phyloP scores from a whole-genome alignment of 2,329 filamentous ascomycete genomes.

The Ceratocystis albifundus region DNA sequence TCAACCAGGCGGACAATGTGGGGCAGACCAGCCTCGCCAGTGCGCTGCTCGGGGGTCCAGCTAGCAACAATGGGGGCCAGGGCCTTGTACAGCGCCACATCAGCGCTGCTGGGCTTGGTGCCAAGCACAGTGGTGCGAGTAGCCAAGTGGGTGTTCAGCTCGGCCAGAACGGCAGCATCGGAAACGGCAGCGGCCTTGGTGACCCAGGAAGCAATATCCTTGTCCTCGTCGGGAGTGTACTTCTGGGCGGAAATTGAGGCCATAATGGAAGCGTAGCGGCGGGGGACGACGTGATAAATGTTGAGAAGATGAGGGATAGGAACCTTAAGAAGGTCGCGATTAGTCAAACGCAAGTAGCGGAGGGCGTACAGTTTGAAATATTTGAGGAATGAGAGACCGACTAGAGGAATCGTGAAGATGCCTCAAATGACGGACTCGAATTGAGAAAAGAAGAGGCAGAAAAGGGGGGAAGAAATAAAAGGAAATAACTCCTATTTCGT shows the following conservation, averaged over 20 bases:
- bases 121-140: slow-evolving; percentile 83
- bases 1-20: slow-evolving; percentile 86
- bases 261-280: slow-evolving; percentile 42
- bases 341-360: slow-evolving; percentile 33
- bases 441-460: background rate
- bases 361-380: slow-evolving; percentile 34
- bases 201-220: slow-evolving; percentile 83
- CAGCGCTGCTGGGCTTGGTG: slow-evolving; percentile 76
- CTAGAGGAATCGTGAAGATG: slow-evolving; percentile 33
- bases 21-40: slow-evolving; percentile 77
- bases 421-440: slow-evolving; percentile 17
- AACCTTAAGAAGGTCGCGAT: slow-evolving; percentile 31
- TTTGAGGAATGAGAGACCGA: slow-evolving; percentile 31
- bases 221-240: slow-evolving; percentile 68
- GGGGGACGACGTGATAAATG: slow-evolving; percentile 28
- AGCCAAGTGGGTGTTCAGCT: slow-evolving; percentile 76
- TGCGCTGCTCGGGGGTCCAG: slow-evolving; percentile 78
- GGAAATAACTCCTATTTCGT: background rate
- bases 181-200: slow-evolving; percentile 39
- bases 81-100: slow-evolving; percentile 70
- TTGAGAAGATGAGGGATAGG: slow-evolving; percentile 30
- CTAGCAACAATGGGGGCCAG: slow-evolving; percentile 63
- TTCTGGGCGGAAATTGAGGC: slow-evolving; percentile 52
- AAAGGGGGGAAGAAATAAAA: background rate
- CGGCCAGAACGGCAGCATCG: slow-evolving; percentile 54